Evolutionary conservation across 331 rosid species (phyloP).

Genomic region (Telfairia occidentalis): DNA sequence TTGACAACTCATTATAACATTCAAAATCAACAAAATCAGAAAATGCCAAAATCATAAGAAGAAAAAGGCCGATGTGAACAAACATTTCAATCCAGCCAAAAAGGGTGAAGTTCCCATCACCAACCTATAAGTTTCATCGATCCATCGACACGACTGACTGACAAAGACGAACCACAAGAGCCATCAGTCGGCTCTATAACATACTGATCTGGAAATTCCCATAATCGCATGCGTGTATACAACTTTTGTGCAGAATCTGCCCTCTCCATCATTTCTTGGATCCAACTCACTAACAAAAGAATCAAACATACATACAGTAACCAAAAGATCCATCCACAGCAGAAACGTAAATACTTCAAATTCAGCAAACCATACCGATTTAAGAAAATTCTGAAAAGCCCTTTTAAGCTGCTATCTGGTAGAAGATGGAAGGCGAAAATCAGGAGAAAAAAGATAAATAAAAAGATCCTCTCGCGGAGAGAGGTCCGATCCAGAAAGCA

Average conservation of each 20-base stretch:
- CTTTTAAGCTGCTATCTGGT: neutral
- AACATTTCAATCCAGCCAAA: conserved; percentile 2
- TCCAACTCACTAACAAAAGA: conserved; percentile 20
- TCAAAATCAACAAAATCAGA: conserved; percentile 1
- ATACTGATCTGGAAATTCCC: conserved; percentile 85
- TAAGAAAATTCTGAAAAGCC: neutral
- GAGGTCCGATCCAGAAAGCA: conserved; percentile 9
- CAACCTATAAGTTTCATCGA: conserved; percentile 75
- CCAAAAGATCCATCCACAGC: neutral
- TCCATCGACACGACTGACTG: conserved; percentile 63
- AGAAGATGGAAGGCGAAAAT: neutral
- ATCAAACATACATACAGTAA: neutral
- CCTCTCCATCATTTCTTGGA: conserved; percentile 67
- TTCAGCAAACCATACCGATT: neutral
- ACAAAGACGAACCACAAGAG: conserved; percentile 63
- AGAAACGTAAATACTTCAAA: neutral
- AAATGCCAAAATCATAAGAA: neutral
- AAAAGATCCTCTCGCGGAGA: conserved; percentile 9
- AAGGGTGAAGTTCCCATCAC: conserved; percentile 9
- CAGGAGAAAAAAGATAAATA: neutral
- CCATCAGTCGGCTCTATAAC: conserved; percentile 96
- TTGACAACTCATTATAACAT: neutral
- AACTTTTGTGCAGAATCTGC: conserved; percentile 74
- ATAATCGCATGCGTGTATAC: conserved; percentile 69
- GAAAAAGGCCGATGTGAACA: neutral